Evolutionary conservation across 208 protist genomes (phyloP), one percentile per base, ranked within the genome.

Genomic region (Borovskyia barvae): DNA sequence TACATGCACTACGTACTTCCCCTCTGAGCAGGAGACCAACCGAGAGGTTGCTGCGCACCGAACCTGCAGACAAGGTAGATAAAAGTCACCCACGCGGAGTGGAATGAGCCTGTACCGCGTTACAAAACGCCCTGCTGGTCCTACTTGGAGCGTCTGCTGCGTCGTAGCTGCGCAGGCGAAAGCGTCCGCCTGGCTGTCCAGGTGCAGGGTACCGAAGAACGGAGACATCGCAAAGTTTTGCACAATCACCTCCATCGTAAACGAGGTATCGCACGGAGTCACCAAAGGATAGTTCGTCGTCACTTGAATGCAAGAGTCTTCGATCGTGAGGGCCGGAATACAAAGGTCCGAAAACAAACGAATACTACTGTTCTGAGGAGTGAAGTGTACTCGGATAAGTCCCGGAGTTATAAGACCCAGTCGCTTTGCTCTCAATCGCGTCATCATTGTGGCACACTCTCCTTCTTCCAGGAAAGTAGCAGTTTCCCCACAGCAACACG

Each of bases 311-410:
- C 54, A 58, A 0, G 39, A 36, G 25, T 75, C 64, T 22, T 82
- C 79, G 1, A 85, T 67, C 17, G 43, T 54, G 17, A 90, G 41
- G 9, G 52, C 35, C 28, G 84, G 84, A 26, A 90, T 77, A 29
- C 64, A 62, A n/a, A 90, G 37, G 42, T 85, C 75, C 2, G 71
- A 75, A 26, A 77, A 67, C 26, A 85, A 55, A 29, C 52, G 67
- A 41, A 69, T 45, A 14, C 57, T 41, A 6, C 51, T 46, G 30
- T 46, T 41, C 25, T 56, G 45, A 14, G 74, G 72, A 5, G 62
- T 37, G 43, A 87, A 72, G 40, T 77, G 12, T 19, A 90, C 57
- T n/a, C 77, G 70, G 30, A 90, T 19, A 43, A 90, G 81, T 7
- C 84, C 84, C 32, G 74, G 61, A 25, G 64, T 60, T 46, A 77